Conservation (phyloP, 805 yeast species). For the Saturnispora hagleri region DNA sequence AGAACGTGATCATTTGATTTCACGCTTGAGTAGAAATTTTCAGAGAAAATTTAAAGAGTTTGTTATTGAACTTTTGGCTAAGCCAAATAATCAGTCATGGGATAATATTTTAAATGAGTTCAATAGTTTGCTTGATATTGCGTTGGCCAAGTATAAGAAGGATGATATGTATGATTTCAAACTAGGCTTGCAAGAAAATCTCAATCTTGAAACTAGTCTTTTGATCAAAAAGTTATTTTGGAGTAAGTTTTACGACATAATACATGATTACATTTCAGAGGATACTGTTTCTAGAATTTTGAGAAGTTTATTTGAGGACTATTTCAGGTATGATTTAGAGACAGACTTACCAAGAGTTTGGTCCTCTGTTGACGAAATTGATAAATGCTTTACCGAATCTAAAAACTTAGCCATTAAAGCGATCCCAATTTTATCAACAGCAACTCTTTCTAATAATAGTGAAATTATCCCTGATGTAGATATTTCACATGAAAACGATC, state of each 20-base stretch:
- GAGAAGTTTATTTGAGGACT: conserved; percentile 74
- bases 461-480: conserved; percentile 54
- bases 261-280: conserved; percentile 54
- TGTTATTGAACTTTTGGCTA: conserved; percentile 37
- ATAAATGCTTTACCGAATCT: conserved; percentile 51
- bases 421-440: conserved; percentile 51
- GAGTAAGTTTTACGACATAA: conserved; percentile 48
- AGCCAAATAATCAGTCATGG: conserved; percentile 52
- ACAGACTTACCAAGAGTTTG: conserved; percentile 77
- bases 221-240: conserved; percentile 44
- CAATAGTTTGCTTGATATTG: conserved; percentile 14
- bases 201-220: conserved; percentile 33
- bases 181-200: conserved; percentile 44
- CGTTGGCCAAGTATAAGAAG: conserved; percentile 4
- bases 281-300: conserved; percentile 58
- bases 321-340: conserved; percentile 66
- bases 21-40: conserved; percentile 39
- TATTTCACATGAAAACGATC: conserved; percentile 29
- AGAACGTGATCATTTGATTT: conserved; percentile 35
- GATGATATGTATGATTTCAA: conserved; percentile 46
- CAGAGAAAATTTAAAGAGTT: conserved; percentile 39
- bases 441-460: conserved; percentile 40
- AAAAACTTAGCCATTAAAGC: conserved; percentile 45
- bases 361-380: conserved; percentile 67
- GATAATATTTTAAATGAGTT: conserved; percentile 43